phyloP scores from a whole-genome alignment of 345 rosid species.

The Xanthoceras sorbifolium region DNA sequence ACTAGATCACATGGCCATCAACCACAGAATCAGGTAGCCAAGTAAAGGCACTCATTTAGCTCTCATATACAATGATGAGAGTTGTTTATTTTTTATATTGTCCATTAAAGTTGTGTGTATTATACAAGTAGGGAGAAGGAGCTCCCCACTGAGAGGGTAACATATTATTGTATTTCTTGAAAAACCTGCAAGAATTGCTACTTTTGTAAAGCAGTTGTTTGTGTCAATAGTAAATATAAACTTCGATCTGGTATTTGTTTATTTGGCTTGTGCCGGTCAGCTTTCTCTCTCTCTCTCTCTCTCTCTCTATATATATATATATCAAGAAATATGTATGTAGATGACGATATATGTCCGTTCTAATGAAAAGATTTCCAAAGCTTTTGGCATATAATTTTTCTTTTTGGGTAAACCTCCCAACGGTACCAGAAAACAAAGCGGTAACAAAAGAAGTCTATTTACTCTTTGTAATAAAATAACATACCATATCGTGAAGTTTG shows the following conservation, averaged over 20 bases:
- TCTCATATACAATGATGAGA: not conserved
- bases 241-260: conserved; percentile 15
- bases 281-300: not conserved
- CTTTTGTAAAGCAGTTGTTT: conserved; percentile 28
- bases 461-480: too few relatives aligned
- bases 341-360: too few relatives aligned
- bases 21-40: conserved; percentile 25
- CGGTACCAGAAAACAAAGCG: too few relatives aligned
- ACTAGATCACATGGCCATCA: conserved; percentile 47
- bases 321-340: too few relatives aligned
- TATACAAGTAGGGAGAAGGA: conserved; percentile 17
- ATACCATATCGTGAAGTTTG: too few relatives aligned
- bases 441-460: too few relatives aligned
- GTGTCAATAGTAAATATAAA: conserved; percentile 24
- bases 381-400: too few relatives aligned
- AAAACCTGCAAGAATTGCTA: conserved; percentile 12
- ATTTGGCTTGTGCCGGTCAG: not conserved
- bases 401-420: too few relatives aligned
- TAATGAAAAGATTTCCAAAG: too few relatives aligned
- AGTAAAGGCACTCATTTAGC: conserved; percentile 19
- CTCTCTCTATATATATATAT: not conserved
- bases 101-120: conserved; percentile 8
- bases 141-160: conserved; percentile 22
- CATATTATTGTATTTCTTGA: conserved; percentile 13
- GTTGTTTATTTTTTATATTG: not conserved